phyloP scores from a whole-genome alignment of 1,139 yeast species.

The Sugiyamaella xylanicola region DNA sequence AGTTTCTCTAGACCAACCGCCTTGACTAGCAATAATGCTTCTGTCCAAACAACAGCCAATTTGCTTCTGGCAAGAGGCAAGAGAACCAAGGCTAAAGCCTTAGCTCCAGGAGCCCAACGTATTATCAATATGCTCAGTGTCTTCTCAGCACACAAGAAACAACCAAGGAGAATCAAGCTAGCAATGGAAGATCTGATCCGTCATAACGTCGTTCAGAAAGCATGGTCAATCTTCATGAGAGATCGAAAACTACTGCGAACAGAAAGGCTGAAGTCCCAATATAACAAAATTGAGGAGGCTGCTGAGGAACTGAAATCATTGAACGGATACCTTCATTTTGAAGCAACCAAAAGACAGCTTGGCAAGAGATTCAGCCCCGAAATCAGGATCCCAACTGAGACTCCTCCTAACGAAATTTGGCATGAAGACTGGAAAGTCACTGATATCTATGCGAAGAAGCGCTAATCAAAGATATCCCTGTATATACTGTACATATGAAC shows the following conservation, averaged over 20 bases:
- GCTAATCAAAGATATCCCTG: slow-evolving; percentile 1
- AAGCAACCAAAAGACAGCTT: slow-evolving; percentile 54
- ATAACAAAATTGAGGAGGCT: slow-evolving; percentile 66
- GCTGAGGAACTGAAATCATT: slow-evolving; percentile 66
- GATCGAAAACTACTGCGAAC: slow-evolving; percentile 48
- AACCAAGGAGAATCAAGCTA: slow-evolving; percentile 76
- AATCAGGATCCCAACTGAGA: slow-evolving; percentile 84
- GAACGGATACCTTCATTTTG: slow-evolving; percentile 52
- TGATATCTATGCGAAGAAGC: slow-evolving; percentile 22
- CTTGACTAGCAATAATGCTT: neutral
- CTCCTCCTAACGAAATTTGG: slow-evolving; percentile 88
- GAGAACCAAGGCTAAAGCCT: slow-evolving; percentile 47
- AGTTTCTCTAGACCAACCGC: neutral
- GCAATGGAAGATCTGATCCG: slow-evolving; percentile 82
- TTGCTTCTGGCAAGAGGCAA: slow-evolving; percentile 43
- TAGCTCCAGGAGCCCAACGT: slow-evolving; percentile 68
- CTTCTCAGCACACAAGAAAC: slow-evolving; percentile 81
- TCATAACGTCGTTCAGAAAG: slow-evolving; percentile 79
- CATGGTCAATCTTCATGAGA: slow-evolving; percentile 71
- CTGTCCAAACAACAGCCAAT: neutral
- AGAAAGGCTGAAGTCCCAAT: slow-evolving; percentile 60
- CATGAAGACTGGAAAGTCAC: slow-evolving; percentile 57
- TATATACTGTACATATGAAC: slow-evolving; percentile 3
- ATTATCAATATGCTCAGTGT: slow-evolving; percentile 61
- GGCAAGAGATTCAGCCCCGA: slow-evolving; percentile 54